A percentile compares a stretch with the other conserved stretches of the same genome.
Conservation (phyloP, 208 protist genomes). For the Acanthamoeba triangularis region DNA sequence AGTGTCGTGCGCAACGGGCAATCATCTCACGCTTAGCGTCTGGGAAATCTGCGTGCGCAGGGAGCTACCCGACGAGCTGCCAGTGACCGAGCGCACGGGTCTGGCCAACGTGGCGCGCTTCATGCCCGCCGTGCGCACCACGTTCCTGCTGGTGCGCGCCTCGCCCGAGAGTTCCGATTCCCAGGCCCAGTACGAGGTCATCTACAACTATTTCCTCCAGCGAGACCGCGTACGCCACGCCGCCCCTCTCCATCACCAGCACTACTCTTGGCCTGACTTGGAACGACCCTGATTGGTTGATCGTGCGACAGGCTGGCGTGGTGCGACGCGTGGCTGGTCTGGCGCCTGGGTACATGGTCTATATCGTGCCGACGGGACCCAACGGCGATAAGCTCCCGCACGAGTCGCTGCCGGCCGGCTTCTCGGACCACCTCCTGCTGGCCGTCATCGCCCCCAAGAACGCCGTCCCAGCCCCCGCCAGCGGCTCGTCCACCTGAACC, state of each 20-base stretch:
- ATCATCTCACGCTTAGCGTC: not conserved
- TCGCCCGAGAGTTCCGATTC: not conserved
- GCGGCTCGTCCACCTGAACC: no score
- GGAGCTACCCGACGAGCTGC: not conserved
- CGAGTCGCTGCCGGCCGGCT: not conserved
- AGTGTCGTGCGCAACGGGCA: not conserved
- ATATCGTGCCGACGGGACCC: not conserved
- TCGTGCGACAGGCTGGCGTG: not conserved
- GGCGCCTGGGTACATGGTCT: not conserved
- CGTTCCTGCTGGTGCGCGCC: not conserved
- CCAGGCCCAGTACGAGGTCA: not conserved
- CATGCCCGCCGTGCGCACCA: not conserved
- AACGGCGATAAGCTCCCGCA: not conserved
- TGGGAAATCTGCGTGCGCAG: not conserved
- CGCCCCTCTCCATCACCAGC: not conserved
- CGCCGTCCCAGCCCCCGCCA: not conserved
- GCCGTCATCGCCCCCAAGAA: not conserved
- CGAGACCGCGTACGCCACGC: not conserved
- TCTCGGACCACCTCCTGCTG: not conserved
- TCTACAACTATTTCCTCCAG: conserved; percentile 35
- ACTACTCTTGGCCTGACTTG: no score
- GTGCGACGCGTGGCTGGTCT: not conserved
- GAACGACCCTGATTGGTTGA: no score
- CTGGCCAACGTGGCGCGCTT: not conserved
- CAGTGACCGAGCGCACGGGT: not conserved